Conservation (phyloP, 2,329 filamentous ascomycete species). For the Taxawa tesnikishii region DNA sequence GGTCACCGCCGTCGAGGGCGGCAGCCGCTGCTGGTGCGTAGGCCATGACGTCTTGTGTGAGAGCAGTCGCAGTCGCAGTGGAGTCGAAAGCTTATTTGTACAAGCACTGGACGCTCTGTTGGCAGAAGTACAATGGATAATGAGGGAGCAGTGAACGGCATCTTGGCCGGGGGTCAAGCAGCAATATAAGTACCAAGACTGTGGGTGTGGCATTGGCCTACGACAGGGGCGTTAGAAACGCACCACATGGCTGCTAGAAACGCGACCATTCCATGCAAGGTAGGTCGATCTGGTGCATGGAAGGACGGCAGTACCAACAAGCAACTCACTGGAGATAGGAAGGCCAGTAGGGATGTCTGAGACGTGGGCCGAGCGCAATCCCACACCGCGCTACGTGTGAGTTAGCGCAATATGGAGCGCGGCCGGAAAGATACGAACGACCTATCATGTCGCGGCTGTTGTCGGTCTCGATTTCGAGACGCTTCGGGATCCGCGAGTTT, state of each 20-base stretch:
- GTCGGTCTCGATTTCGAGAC: too few species aligned
- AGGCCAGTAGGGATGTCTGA: too few species aligned
- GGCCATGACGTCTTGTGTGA: background rate
- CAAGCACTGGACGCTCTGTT: background rate
- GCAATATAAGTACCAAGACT: background rate
- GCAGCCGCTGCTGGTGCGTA: background rate
- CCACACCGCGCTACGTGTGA: too few species aligned
- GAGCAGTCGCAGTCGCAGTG: background rate
- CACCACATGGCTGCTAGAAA: too few species aligned
- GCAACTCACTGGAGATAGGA: too few species aligned
- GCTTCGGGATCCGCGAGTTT: background rate
- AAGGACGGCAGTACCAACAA: too few species aligned
- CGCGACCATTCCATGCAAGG: too few species aligned
- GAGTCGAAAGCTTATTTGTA: background rate
- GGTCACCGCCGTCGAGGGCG: conserved; percentile 4
- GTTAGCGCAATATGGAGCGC: background rate
- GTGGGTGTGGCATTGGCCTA: background rate
- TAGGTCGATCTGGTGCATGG: too few species aligned
- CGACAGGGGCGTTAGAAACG: too few species aligned
- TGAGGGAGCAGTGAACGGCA: background rate
- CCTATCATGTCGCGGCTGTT: background rate
- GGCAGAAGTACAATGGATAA: too few species aligned
- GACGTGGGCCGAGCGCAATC: too few species aligned
- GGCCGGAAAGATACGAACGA: background rate
- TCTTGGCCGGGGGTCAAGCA: background rate